These are phyloP conservation scores for Aspergillus niger DNA, from an alignment of 2,329 filamentous ascomycete species.

Conservation along the genomic window DNA sequence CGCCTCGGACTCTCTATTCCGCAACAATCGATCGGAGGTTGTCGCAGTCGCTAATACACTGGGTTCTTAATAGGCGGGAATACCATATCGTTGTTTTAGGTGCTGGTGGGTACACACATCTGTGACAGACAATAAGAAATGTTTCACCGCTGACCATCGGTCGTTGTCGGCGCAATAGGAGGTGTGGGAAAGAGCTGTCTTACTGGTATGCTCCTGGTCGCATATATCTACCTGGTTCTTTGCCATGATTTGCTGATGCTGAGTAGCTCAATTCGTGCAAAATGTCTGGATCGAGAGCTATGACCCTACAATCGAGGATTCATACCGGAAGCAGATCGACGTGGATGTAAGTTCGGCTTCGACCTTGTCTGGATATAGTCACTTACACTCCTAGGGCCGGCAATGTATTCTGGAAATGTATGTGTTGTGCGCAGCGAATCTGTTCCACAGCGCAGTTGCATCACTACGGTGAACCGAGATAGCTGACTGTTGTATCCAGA, in stretches of 20 bases:
- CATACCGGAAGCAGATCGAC: conserved; percentile 83
- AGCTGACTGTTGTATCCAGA: conserved; percentile 45
- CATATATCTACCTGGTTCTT: neutral
- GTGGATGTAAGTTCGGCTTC: conserved; percentile 69
- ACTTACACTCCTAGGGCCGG: conserved; percentile 63
- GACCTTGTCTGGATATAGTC: conserved; percentile 26
- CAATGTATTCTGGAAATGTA: conserved; percentile 90
- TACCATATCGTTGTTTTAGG: conserved; percentile 82
- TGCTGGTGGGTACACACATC: conserved; percentile 58
- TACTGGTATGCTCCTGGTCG: conserved; percentile 63
- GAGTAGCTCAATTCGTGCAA: conserved; percentile 82
- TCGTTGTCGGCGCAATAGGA: conserved; percentile 53
- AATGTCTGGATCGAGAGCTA: conserved; percentile 94
- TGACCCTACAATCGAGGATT: conserved; percentile 85
- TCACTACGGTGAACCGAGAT: neutral
- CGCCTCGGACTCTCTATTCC: neutral
- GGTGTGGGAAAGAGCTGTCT: conserved; percentile 92
- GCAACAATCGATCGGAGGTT: conserved; percentile 4
- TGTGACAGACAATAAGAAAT: neutral
- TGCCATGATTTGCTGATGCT: conserved; percentile 11
- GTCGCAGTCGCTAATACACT: conserved; percentile 24
- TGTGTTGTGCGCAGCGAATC: conserved; percentile 36
- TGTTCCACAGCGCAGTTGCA: neutral
- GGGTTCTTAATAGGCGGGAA: conserved; percentile 60
- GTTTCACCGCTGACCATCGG: conserved; percentile 20